Percentiles rank a stretch among this genome's conserved stretches.
Evolutionary conservation across 2,329 filamentous ascomycete species (phyloP).

Genomic region (Westerdykella ornata): DNA sequence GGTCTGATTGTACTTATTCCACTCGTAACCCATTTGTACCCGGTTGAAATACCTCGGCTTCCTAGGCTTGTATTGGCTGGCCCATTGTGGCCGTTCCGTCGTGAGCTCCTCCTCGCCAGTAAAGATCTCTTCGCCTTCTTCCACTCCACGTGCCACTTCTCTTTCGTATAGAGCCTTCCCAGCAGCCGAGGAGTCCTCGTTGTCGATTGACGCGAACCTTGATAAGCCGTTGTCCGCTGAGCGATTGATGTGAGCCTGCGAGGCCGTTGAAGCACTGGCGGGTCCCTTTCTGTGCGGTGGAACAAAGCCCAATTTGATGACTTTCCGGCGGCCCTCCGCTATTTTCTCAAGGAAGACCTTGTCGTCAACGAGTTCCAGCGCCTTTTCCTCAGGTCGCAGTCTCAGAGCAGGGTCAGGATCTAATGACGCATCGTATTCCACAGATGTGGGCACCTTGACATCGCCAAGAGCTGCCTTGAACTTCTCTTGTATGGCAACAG

Average conservation of each 20-base stretch:
- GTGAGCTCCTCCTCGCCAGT: constrained; percentile 77
- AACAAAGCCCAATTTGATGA: constrained; percentile 61
- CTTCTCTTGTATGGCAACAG: constrained; percentile 49
- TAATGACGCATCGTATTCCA: constrained; percentile 39
- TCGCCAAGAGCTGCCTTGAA: constrained; percentile 42
- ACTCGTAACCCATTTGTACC: constrained; percentile 98
- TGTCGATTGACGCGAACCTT: constrained; percentile 61
- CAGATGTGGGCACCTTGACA: constrained; percentile 1
- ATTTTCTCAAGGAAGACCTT: constrained; percentile 52
- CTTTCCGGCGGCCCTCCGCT: constrained; percentile 53
- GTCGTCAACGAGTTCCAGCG: constrained; percentile 53
- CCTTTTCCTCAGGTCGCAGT: constrained; percentile 57
- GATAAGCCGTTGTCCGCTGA: constrained; percentile 48
- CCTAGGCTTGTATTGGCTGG: constrained; percentile 74
- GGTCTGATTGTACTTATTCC: constrained; percentile 99
- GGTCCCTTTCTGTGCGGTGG: constrained; percentile 47
- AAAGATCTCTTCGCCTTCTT: constrained; percentile 94
- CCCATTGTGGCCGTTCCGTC: constrained; percentile 65
- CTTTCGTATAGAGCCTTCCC: constrained; percentile 87
- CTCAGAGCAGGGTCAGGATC: constrained; percentile 63
- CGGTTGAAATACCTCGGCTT: constrained; percentile 98
- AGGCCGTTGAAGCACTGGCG: constrained; percentile 20
- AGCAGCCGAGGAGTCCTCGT: constrained; percentile 77
- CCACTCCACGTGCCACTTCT: constrained; percentile 83
- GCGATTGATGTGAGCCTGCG: constrained; percentile 39